Evolutionary conservation across 1,284 basidiomycete species (phyloP).

Genomic region (Cystobasidium slooffiae): DNA sequence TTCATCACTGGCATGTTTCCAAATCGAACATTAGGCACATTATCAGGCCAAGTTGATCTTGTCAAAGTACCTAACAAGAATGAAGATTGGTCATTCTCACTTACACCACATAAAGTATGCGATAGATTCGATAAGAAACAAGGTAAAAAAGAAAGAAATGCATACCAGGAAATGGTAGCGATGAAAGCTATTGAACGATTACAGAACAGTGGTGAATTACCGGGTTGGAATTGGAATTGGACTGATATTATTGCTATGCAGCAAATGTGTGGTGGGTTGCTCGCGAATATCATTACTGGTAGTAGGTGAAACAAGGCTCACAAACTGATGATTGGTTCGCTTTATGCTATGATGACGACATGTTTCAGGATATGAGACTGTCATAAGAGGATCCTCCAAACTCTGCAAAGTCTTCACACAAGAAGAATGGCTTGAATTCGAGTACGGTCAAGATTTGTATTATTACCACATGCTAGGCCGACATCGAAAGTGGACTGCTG

Average conservation of each 20-base stretch:
- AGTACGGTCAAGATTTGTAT: constrained; percentile 41
- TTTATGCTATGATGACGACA: not conserved
- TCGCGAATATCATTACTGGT: not conserved
- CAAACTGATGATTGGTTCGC: not conserved
- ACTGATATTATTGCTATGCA: constrained; percentile 45
- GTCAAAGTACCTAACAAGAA: constrained; percentile 60
- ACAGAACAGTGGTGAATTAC: constrained; percentile 44
- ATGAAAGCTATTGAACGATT: constrained; percentile 54
- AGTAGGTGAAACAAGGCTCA: not conserved
- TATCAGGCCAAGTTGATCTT: constrained; percentile 58
- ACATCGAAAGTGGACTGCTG: constrained; percentile 36
- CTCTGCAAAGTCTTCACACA: constrained; percentile 44
- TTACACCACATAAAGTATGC: constrained; percentile 61
- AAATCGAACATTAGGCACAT: constrained; percentile 56
- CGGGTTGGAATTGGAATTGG: constrained; percentile 39
- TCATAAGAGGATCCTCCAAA: constrained; percentile 28
- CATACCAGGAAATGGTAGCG: constrained; percentile 57
- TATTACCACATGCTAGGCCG: constrained; percentile 35
- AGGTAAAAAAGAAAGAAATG: constrained; percentile 56
- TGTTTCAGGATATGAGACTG: constrained; percentile 47
- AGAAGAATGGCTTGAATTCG: constrained; percentile 40
- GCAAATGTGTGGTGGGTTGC: constrained; percentile 46
- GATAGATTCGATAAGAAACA: constrained; percentile 58
- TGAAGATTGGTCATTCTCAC: constrained; percentile 57
- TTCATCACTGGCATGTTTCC: constrained; percentile 60